Evolutionary conservation across 225 moss, liverwort and hornwort species (phyloP).

Genomic region (Ulota crispa): DNA sequence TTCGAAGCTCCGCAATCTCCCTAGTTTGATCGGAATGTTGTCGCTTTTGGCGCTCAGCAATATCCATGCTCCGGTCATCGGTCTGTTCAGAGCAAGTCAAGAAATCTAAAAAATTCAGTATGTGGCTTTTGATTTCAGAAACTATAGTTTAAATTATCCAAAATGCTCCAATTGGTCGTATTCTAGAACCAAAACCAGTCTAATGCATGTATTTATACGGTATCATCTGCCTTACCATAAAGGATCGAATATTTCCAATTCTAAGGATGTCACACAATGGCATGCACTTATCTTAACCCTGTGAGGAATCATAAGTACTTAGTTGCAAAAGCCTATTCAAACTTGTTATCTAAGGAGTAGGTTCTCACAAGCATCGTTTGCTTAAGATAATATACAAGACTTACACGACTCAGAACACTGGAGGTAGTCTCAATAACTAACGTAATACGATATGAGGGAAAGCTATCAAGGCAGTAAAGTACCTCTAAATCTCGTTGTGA

Average conservation of each 20-base stretch:
- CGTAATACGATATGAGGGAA: neutral
- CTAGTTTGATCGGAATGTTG: conserved; percentile 24
- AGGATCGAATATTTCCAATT: neutral
- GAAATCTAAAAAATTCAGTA: neutral
- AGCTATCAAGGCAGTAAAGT: neutral
- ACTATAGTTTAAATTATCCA: neutral
- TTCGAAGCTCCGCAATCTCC: conserved; percentile 36
- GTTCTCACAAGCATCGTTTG: conserved; percentile 8
- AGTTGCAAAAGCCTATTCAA: neutral
- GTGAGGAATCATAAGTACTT: neutral
- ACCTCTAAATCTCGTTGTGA: conserved; percentile 35
- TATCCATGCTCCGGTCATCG: conserved; percentile 22
- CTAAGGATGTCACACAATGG: neutral
- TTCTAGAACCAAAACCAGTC: neutral
- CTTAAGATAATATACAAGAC: neutral
- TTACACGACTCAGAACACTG: neutral
- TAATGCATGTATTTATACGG: neutral
- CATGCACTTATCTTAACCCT: neutral
- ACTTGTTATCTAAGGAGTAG: neutral
- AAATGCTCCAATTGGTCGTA: neutral
- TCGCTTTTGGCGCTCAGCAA: conserved; percentile 24
- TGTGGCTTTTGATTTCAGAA: neutral
- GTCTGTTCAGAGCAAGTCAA: neutral
- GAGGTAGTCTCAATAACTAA: neutral
- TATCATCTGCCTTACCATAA: neutral